These are phyloP conservation scores for Dictyostelium citrinum DNA, from an alignment of 78 protist species.

Conservation along the genomic window DNA sequence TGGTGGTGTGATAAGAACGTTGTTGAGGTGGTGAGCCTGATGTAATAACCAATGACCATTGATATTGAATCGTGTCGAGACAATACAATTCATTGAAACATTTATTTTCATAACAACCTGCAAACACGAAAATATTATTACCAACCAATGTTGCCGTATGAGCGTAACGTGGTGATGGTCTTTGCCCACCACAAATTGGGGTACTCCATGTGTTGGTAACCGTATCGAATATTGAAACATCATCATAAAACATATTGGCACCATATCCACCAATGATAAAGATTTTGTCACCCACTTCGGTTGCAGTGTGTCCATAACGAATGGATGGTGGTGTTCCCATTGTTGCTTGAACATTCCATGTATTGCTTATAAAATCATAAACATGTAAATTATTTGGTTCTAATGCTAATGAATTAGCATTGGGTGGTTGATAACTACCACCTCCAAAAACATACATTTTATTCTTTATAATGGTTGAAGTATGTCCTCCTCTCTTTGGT, in stretches of 20 bases:
- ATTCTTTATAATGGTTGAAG: constrained; percentile 3
- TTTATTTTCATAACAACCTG: constrained; percentile 31
- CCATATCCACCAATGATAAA: constrained; percentile 57
- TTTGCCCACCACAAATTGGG: constrained; percentile 7
- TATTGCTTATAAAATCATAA: constrained; percentile 22
- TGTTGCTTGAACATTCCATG: not conserved
- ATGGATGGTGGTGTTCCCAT: not conserved
- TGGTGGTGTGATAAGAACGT: constrained; percentile 54
- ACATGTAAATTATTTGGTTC: constrained; percentile 23
- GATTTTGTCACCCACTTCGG: constrained; percentile 38
- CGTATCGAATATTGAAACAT: constrained; percentile 34
- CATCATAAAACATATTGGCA: constrained; percentile 1
- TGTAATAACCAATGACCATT: constrained; percentile 15
- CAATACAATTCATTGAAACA: constrained; percentile 44
- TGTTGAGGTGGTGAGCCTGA: constrained; percentile 9
- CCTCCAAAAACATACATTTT: constrained; percentile 70
- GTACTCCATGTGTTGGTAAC: constrained; percentile 1
- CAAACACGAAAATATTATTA: constrained; percentile 31
- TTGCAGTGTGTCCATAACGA: constrained; percentile 56
- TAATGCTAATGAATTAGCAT: not conserved
- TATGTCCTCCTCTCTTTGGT: constrained; percentile 48
- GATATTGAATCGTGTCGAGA: not conserved
- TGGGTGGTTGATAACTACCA: constrained; percentile 1
- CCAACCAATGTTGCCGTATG: constrained; percentile 59
- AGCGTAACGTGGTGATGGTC: constrained; percentile 50